These are phyloP conservation scores for Pholiota molesta DNA, from an alignment of 768 basidiomycete species.

Conservation along the genomic window DNA sequence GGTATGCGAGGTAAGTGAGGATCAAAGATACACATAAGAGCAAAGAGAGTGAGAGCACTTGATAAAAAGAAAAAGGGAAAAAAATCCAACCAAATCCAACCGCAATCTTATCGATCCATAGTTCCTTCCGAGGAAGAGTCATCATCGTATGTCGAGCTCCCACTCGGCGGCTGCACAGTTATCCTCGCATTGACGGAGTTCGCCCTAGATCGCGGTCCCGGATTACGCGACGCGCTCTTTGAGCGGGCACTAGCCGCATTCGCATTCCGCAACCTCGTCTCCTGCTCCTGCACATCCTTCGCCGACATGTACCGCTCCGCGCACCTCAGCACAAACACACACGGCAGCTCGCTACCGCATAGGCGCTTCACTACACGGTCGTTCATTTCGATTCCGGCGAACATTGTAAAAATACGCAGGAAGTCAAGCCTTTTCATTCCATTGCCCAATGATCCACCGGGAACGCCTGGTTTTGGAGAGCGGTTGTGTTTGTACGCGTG, in stretches of 20 bases:
- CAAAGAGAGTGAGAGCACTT: not conserved
- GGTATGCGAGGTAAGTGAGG: not conserved
- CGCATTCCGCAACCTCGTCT: constrained; percentile 34
- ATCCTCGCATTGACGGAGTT: constrained; percentile 23
- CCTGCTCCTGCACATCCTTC: constrained; percentile 53
- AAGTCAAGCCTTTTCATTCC: constrained; percentile 72
- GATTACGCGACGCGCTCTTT: constrained; percentile 5
- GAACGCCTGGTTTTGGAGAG: constrained; percentile 61
- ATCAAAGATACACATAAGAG: not conserved
- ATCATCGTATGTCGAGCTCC: constrained; percentile 10
- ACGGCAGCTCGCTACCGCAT: constrained; percentile 54
- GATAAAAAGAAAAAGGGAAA: constrained; percentile 1
- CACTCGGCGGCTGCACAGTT: constrained; percentile 19
- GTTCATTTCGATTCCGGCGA: constrained; percentile 60
- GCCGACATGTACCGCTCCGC: constrained; percentile 47
- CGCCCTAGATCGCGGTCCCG: constrained; percentile 24
- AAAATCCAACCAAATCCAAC: not conserved
- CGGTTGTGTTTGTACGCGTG: constrained; percentile 68
- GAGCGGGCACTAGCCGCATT: constrained; percentile 3
- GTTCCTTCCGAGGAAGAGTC: constrained; percentile 20
- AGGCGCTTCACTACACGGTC: constrained; percentile 44
- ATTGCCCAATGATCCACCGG: constrained; percentile 67
- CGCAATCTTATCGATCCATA: constrained; percentile 9
- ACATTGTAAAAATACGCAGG: constrained; percentile 59
- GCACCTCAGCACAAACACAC: constrained; percentile 63